Base-by-base conservation (phyloP, 805 yeast species). In the Hanseniaspora taiwanica region DNA sequence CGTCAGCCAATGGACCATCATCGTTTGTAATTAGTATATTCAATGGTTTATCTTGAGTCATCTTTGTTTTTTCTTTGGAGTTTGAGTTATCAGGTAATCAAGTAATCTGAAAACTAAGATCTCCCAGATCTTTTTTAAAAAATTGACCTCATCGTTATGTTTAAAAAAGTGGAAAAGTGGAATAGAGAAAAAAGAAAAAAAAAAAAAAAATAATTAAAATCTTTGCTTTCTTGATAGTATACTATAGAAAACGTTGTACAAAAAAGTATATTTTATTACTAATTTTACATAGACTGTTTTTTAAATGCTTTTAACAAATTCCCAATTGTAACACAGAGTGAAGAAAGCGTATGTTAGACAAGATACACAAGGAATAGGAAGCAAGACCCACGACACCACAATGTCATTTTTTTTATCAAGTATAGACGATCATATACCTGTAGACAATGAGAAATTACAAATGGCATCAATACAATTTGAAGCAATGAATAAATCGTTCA, bases 1-100 rank as follows among this genome's bases (percentile, higher is more conserved):
- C 60, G 46, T 76, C 83, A 50, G 80, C 76, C 46, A 91, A 79
- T 1, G 97, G 97, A 29, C 98, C 98, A 55, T 89, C 98, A 59
- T 89, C 98, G 59, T 89, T 89, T 9, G 96, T 89, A 33, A 91
- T 50, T 38, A 72, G 59, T 10, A 72, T 65, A 44, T 66, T 72
- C 77, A 72, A 18, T 27, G 19, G 14, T 10, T 18, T 17, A 14
- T 33, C 23, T 17, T 33, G 21, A 20, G 44, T 23, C 41, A 41
- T 36, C 9, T 16, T 4, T 31, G 4, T 33, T 33, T 20, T 33
- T 33, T 33, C 12, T 18, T 9, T 20, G 7, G n/a, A n/a, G n/a
- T n/a, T n/a, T n/a, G n/a, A n/a, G n/a, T n/a, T n/a, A n/a, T n/a
- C n/a, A n/a, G n/a, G n/a, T n/a, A n/a, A n/a, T n/a, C n/a, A n/a